phyloP scores from a whole-genome alignment of 257 asterid species.

The Eustoma russellianum region DNA sequence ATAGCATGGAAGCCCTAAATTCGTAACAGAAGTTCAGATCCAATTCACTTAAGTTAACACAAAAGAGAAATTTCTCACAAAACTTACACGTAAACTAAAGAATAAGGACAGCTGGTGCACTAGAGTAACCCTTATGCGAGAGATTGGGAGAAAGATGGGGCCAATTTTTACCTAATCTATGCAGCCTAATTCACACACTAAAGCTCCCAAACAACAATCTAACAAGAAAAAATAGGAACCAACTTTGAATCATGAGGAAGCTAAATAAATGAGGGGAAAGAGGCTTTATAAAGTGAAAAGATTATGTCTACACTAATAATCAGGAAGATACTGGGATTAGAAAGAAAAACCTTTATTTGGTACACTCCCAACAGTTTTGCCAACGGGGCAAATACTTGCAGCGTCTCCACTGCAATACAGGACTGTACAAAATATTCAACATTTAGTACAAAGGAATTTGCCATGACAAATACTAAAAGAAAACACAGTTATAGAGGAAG shows the following conservation, averaged over 20 bases:
- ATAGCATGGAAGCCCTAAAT: too few species aligned
- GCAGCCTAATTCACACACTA: too few species aligned
- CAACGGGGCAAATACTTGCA: slow-evolving; percentile 88
- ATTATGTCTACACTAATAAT: not conserved
- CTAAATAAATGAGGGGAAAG: not conserved
- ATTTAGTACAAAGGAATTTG: slow-evolving; percentile 7
- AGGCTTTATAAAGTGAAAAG: not conserved
- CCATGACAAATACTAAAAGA: slow-evolving; percentile 6
- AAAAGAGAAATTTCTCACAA: too few species aligned
- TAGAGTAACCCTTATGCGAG: too few species aligned
- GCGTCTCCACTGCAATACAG: slow-evolving; percentile 86
- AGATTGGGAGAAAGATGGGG: too few species aligned
- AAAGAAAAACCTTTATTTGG: slow-evolving; percentile 64
- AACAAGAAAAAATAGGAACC: too few species aligned
- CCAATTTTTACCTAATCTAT: too few species aligned
- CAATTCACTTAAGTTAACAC: not conserved
- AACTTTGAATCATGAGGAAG: not conserved
- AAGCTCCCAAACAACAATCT: too few species aligned
- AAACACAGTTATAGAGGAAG: slow-evolving; percentile 5
- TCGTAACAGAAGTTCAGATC: too few species aligned
- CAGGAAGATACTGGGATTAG: not conserved
- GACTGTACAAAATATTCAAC: slow-evolving; percentile 38
- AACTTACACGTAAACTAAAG: too few species aligned
- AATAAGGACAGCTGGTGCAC: too few species aligned
- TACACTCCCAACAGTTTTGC: slow-evolving; percentile 90